A percentile compares a stretch with the other conserved stretches of the same genome.
phyloP scores from a whole-genome alignment of 2,329 filamentous ascomycete species.

The Xylaria sp. region DNA sequence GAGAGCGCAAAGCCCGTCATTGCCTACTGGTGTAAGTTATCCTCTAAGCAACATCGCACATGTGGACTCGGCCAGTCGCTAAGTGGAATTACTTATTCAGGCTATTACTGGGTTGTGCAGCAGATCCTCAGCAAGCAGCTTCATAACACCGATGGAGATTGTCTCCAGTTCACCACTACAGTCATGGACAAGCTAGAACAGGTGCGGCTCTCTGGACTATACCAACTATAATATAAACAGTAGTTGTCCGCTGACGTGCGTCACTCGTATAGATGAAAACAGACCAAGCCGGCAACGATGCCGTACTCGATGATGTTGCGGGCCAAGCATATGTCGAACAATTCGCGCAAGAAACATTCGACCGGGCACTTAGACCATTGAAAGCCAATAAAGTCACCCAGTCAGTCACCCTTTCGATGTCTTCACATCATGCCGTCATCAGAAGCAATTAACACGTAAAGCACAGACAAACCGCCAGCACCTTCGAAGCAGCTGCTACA shows the following conservation, averaged over 20 bases:
- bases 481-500: conserved; percentile 89
- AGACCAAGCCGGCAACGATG: conserved; percentile 79
- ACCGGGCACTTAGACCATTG: conserved; percentile 83
- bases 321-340: conserved; percentile 94
- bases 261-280: conserved; percentile 67
- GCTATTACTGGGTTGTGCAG: conserved; percentile 92
- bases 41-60: not conserved
- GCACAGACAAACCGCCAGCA: conserved; percentile 86
- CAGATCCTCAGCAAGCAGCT: conserved; percentile 85
- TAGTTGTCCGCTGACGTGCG: conserved; percentile 33
- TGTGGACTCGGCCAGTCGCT: conserved; percentile 1
- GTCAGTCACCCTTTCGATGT: conserved; percentile 55
- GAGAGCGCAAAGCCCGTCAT: conserved; percentile 86
- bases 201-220: conserved; percentile 53
- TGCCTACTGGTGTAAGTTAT: conserved; percentile 88
- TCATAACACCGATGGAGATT: conserved; percentile 81
- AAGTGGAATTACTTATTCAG: conserved; percentile 55
- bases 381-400: conserved; percentile 84
- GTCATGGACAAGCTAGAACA: conserved; percentile 93
- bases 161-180: conserved; percentile 79
- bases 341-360: conserved; percentile 89
- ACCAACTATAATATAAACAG: not conserved
- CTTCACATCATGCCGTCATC: not conserved
- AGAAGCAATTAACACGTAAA: conserved; percentile 22
- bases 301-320: conserved; percentile 83